phyloP scores from a whole-genome alignment of 1,139 yeast species.

The Sugiyamaella xylanicola region DNA sequence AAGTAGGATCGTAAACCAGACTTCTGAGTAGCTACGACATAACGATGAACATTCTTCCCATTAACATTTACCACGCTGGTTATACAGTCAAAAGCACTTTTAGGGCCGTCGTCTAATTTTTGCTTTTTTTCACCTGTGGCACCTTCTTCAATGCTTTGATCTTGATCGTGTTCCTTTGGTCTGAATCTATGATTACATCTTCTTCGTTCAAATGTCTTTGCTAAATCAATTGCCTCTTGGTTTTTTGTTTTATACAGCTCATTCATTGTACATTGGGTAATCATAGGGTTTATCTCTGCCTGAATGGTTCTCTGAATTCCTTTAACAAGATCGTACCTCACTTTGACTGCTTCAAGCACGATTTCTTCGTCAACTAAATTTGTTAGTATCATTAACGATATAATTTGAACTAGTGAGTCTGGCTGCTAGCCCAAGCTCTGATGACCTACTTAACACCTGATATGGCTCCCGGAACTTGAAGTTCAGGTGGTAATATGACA shows the following conservation, averaged over 20 bases:
- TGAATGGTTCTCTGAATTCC: conserved; percentile 84
- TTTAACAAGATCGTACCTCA: conserved; percentile 71
- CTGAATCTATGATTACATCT: conserved; percentile 51
- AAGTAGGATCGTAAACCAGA: conserved; percentile 64
- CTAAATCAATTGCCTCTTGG: conserved; percentile 74
- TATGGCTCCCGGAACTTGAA: conserved; percentile 94
- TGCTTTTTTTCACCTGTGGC: conserved; percentile 15
- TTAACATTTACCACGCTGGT: conserved; percentile 66
- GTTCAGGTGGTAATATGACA: conserved; percentile 77
- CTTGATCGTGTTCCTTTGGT: conserved; percentile 17
- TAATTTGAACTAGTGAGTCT: no score
- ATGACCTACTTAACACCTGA: conserved; percentile 56
- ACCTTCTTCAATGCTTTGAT: conserved; percentile 11
- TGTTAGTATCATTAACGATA: no score
- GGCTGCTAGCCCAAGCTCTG: no score
- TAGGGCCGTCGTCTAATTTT: conserved; percentile 16
- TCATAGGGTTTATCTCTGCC: conserved; percentile 86
- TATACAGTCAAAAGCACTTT: conserved; percentile 73
- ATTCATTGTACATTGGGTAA: conserved; percentile 94
- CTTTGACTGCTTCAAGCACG: conserved; percentile 62
- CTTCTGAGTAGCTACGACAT: conserved; percentile 84
- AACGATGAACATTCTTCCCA: conserved; percentile 85
- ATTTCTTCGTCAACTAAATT: conserved; percentile 75
- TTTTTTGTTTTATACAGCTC: conserved; percentile 71
- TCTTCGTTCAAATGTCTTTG: conserved; percentile 81